Conservation (phyloP, 345 rosid genomes). For the Salix koriyanagi region DNA sequence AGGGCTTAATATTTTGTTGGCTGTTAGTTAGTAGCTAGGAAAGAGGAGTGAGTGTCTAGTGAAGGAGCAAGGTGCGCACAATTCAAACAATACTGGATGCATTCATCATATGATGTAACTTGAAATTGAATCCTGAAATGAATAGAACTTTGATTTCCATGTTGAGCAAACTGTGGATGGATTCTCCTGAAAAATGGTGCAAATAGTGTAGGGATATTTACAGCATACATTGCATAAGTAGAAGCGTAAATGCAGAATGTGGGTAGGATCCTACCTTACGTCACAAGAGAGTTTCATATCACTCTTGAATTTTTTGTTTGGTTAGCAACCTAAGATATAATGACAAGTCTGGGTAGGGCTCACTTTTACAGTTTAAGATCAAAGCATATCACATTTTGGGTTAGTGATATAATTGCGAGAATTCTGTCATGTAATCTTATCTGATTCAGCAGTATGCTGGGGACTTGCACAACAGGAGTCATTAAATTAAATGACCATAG, state of each 20-base stretch:
- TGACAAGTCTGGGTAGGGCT: background rate
- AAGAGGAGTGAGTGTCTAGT: background rate
- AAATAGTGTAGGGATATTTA: background rate
- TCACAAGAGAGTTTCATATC: background rate
- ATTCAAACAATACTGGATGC: background rate
- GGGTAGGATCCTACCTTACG: background rate
- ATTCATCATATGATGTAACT: background rate
- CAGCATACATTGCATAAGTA: background rate
- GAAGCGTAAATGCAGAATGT: background rate
- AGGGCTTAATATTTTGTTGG: background rate
- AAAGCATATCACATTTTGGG: no score
- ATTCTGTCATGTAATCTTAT: no score
- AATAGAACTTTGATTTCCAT: background rate
- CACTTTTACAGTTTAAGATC: no score
- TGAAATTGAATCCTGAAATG: background rate
- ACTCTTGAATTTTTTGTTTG: background rate
- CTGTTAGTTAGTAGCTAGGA: background rate
- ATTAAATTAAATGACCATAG: no score
- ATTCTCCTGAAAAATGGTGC: background rate
- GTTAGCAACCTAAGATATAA: no score
- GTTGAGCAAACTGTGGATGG: background rate
- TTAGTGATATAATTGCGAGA: no score
- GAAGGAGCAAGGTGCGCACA: no score
- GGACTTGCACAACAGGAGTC: no score
- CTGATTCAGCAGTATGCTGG: no score